These are phyloP conservation scores for Takakia lepidozioides DNA, from an alignment of 225 moss, liverwort and hornwort species.

Conservation along the genomic window DNA sequence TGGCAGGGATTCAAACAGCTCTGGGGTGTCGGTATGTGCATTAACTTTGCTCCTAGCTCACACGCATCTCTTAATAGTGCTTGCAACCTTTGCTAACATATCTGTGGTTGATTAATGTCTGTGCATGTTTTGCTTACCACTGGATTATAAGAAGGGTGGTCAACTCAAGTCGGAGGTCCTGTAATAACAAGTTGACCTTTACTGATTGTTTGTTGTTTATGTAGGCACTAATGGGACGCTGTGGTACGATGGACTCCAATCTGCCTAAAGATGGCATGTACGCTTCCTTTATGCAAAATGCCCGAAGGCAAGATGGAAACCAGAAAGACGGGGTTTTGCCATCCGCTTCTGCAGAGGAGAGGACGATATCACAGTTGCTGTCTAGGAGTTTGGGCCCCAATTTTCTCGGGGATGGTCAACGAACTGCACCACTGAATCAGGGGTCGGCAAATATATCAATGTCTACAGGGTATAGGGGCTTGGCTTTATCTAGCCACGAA, in stretches of 20 bases:
- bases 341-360: conserved; percentile 19
- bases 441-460: conserved; percentile 45
- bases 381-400: conserved; percentile 10
- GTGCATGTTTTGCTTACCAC: too few species aligned
- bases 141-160: too few species aligned
- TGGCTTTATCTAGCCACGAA: conserved; percentile 35
- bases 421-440: conserved; percentile 20
- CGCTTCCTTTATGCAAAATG: too few species aligned
- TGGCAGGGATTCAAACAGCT: conserved; percentile 22
- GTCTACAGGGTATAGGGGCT: conserved; percentile 37
- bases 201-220: conserved; percentile 13
- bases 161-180: too few species aligned
- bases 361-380: conserved; percentile 9
- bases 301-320: conserved; percentile 28
- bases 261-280: conserved; percentile 16
- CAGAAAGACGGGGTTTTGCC: conserved; percentile 38
- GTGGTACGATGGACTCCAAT: conserved; percentile 10
- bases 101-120: too few species aligned
- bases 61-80: neutral
- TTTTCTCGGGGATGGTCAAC: conserved; percentile 9
- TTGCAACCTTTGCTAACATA: too few species aligned
- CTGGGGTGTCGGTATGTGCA: conserved; percentile 36
- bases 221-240: conserved; percentile 35
- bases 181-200: too few species aligned
- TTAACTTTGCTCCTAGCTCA: conserved; percentile 2